These are phyloP conservation scores for Cucumis cinereus DNA, from an alignment of 306 rosid species.

Conservation along the genomic window DNA sequence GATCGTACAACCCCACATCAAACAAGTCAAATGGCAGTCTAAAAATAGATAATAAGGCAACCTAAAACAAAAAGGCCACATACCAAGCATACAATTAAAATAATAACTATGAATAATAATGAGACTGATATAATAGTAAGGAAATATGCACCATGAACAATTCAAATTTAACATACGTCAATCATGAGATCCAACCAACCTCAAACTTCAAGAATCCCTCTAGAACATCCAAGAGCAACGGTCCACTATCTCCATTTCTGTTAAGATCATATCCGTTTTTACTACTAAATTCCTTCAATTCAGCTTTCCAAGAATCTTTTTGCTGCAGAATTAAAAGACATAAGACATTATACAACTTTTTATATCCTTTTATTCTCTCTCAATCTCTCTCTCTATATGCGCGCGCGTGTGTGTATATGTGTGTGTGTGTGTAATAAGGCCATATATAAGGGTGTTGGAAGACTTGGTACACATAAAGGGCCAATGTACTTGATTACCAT, in stretches of 20 bases:
- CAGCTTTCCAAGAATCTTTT: constrained; percentile 88
- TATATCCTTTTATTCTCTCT: background rate
- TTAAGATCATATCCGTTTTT: constrained; percentile 94
- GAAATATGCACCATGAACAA: background rate
- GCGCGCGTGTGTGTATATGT: too few species aligned
- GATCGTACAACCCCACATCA: background rate
- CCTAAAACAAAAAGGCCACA: background rate
- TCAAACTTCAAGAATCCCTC: constrained; percentile 98
- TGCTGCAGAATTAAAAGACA: constrained; percentile 38
- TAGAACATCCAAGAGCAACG: constrained; percentile 91
- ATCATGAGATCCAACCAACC: constrained; percentile 31
- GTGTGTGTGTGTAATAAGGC: too few species aligned
- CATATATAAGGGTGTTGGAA: background rate
- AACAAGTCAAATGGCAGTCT: background rate
- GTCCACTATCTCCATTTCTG: constrained; percentile 84
- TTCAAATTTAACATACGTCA: background rate
- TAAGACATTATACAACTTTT: background rate
- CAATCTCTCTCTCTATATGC: too few species aligned
- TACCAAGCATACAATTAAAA: background rate
- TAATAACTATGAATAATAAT: too few species aligned
- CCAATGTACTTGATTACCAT: constrained; percentile 44
- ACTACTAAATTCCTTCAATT: constrained; percentile 79
- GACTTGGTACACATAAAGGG: background rate
- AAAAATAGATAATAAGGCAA: background rate
- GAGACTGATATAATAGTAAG: background rate